Percentiles rank a stretch among this genome's conserved stretches.
phyloP scores from a whole-genome alignment of 768 basidiomycete species.

The Boletus vermiculosoides region DNA sequence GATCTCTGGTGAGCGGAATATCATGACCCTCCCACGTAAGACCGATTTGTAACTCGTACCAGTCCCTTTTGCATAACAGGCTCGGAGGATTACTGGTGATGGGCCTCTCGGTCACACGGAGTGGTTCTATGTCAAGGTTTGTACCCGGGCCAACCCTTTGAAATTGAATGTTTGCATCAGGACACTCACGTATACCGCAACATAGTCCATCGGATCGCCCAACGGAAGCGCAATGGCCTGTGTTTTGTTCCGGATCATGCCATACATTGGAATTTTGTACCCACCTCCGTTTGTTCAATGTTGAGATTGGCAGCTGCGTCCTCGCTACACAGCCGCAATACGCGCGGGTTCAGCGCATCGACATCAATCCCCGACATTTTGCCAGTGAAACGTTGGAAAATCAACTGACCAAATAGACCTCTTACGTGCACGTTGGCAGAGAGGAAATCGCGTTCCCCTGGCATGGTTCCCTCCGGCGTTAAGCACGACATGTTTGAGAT shows the following conservation, averaged over 20 bases:
- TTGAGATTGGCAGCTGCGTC: too few relatives aligned
- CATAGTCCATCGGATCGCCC: conserved; percentile 34
- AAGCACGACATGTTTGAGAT: too few relatives aligned
- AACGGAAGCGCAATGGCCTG: too few relatives aligned
- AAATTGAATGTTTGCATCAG: neutral
- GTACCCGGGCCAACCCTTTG: neutral
- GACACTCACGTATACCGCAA: neutral
- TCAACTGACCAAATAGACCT: conserved; percentile 87
- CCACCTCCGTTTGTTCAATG: too few relatives aligned
- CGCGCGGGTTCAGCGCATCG: too few relatives aligned
- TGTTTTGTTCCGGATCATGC: too few relatives aligned
- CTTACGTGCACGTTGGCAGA: conserved; percentile 96
- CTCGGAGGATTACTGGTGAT: conserved; percentile 72
- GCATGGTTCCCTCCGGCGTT: too few relatives aligned
- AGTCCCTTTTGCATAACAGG: conserved; percentile 69
- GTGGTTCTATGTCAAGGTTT: conserved; percentile 69
- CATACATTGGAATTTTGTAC: too few relatives aligned
- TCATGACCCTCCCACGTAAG: neutral
- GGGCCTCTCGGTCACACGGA: conserved; percentile 53
- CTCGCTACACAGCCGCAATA: too few relatives aligned
- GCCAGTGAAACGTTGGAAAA: too few relatives aligned
- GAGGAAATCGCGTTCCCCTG: too few relatives aligned
- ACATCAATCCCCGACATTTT: too few relatives aligned
- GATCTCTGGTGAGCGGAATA: conserved; percentile 51
- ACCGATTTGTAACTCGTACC: neutral